Evolutionary conservation across 257 asterid species (phyloP), one percentile per base, ranked within the genome.

Genomic region (Solanum medicagineum): DNA sequence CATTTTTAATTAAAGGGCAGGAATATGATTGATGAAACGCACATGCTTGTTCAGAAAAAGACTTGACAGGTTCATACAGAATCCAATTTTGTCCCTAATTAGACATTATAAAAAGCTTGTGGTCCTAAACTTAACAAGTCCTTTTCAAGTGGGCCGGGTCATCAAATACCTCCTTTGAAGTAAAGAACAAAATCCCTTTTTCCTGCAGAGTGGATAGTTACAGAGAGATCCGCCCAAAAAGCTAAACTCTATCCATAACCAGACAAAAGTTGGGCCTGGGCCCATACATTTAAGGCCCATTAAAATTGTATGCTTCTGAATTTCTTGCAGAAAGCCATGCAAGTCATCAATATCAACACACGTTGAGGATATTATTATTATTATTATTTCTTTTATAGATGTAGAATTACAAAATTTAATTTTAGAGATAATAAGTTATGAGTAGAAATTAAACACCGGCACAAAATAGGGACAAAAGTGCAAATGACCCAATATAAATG

Each of bases 91-190:
- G 88, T 85, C 86, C 68, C 24, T 54, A 20, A 54, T 16, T 66
- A 24, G 80, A 80, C 55, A 56, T 45, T 14, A 20, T 84, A 51
- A 73, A 26, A 65, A 73, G 10, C 15, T 36, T 51, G 26, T 53
- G 89, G 88, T 68, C 88, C 85, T 56, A 26, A 80, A 57, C 7
- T 26, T 86, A 54, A 81, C 85, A 77, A 77, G 83, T 66, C 74
- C 17, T 44, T 22, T 56, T 70, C 81, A 84, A 51, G 66, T 84
- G 86, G 86, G 32, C 85, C 60, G 74, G 54, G 42, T 36, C 84
- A 56, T 60, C 59, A 84, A 74, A 9, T 74, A 74, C 75, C 87
- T 73, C 65, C 54, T n/a, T 54, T 83, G 73, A 55, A 57, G 83
- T 54, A 81, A 75, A 84, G 69, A 82, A 86, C 88, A 89, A 84